Evolutionary conservation across 352 stramenopile genomes (phyloP), one percentile per base, ranked within the genome.

Genomic region (Plasmopara halstedii): DNA sequence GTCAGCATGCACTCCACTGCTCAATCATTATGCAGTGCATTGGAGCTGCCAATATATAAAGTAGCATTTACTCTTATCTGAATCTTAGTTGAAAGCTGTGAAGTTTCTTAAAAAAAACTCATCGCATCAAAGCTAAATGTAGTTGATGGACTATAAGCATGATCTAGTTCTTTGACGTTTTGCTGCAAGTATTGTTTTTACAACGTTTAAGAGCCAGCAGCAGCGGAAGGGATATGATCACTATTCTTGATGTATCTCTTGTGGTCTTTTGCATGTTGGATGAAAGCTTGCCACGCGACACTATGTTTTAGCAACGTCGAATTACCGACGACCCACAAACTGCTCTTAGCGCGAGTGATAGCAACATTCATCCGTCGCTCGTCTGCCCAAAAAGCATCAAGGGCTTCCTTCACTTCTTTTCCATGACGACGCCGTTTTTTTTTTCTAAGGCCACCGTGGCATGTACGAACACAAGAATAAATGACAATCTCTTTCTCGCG

Each of bases 301-400:
- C 74, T 88, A 41, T 88, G 76, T 45, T 70, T 62, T 31, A 91
- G 61, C 43, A 91, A 29, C 22, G 53, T 59, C 23, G 80, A 85
- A 67, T 85, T 88, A 39, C 80, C 80, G 18, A 91, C 73, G 39
- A 91, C 83, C 80, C 78, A 91, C 13, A 97, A 67, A 62, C 98
- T 97, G 42, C 95, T 83, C 65, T 97, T 97, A 2, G 96, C 95
- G 26, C 97, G 71, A 36, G 96, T 99, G 33, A 99, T 90, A 15
- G 97, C 97, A 37, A 99, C 97, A 72, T 99, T 99, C 62, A 99
- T 91, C n/a, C 97, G 87, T 7, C 97, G 83, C 54, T 97, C 80
- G 55, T 99, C 96, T n/a, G 81, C 75, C 49, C 98, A 88, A 63
- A 99, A 99, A 3, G 73, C 71, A 21, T 86, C 72, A 2, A 65